Conservation (phyloP, 768 basidiomycete species). For the Termitomyces sp. region DNA sequence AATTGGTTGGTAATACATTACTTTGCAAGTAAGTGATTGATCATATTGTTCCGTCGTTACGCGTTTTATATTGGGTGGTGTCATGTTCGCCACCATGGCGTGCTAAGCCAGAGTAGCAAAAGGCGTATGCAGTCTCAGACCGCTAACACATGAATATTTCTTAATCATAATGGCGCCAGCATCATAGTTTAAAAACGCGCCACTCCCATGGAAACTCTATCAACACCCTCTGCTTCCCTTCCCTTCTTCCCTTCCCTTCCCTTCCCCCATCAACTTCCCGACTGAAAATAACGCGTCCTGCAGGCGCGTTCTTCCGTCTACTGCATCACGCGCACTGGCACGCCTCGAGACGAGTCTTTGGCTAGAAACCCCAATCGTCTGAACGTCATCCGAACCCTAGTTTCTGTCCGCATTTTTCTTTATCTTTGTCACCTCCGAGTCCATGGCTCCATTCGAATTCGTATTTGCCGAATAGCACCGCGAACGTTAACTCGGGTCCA, state of each 20-base stretch:
- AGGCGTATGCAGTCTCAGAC: not conserved
- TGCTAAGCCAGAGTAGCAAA: not conserved
- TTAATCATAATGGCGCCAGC: not conserved
- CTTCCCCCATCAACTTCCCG: not conserved
- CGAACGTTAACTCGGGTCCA: not conserved
- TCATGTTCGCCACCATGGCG: slow-evolving; percentile 11
- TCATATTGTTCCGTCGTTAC: not conserved
- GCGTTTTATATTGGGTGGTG: slow-evolving; percentile 6
- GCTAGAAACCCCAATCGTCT: not conserved
- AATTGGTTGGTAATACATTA: not conserved
- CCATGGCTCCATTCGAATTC: not conserved
- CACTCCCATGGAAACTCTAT: not conserved
- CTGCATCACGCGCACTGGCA: too few relatives aligned
- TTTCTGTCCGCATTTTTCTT: not conserved
- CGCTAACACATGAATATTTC: too few relatives aligned
- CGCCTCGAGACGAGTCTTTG: not conserved
- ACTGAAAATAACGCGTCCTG: not conserved
- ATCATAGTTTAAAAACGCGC: not conserved
- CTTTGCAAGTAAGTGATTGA: too few relatives aligned
- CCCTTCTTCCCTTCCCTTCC: not conserved
- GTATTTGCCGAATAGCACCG: not conserved
- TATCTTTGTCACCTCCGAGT: not conserved
- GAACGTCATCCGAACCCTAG: too few relatives aligned
- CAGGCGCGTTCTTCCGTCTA: not conserved
- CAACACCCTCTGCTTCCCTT: too few relatives aligned